Evolutionary conservation across 169 alveolate species (phyloP).

Genomic region (Eimeria maxima): DNA sequence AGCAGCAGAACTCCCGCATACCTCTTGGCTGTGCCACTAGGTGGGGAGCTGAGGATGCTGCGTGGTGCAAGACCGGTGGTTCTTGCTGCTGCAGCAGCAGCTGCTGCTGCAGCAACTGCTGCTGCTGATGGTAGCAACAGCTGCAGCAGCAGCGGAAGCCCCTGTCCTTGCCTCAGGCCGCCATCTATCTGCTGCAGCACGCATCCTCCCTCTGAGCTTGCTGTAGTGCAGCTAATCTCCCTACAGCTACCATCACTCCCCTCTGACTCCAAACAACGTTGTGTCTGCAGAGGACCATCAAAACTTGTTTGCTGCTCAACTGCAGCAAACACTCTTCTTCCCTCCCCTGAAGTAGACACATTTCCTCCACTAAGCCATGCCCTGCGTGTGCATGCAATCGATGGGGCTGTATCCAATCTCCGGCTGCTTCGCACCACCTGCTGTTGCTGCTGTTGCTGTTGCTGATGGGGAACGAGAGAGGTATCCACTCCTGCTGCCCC

Average conservation of each 20-base stretch:
- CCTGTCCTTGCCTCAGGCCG: background rate
- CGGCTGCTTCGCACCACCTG: slow-evolving; percentile 20
- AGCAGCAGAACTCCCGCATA: slow-evolving; percentile 87
- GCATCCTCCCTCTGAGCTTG: slow-evolving; percentile 55
- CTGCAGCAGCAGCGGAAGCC: slow-evolving; percentile 87
- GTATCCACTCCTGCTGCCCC: background rate
- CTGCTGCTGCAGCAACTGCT: slow-evolving; percentile 65
- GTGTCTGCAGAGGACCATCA: background rate
- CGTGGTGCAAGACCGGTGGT: background rate
- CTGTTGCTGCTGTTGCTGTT: background rate
- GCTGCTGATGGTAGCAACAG: slow-evolving; percentile 84
- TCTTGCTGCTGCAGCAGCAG: no score
- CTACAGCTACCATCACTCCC: slow-evolving; percentile 39
- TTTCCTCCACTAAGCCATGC: background rate
- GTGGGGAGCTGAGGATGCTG: slow-evolving; percentile 72
- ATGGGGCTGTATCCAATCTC: slow-evolving; percentile 7
- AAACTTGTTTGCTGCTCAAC: no score
- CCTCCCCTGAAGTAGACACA: background rate
- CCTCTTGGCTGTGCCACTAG: slow-evolving; percentile 85
- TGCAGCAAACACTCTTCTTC: background rate
- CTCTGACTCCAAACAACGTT: background rate
- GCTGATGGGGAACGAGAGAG: background rate
- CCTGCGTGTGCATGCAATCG: background rate
- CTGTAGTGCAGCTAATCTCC: slow-evolving; percentile 53
- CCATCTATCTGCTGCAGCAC: slow-evolving; percentile 1